Evolutionary conservation across 495 filamentous ascomycete species (phyloP).

Genomic region (Margaritispora aquatica): DNA sequence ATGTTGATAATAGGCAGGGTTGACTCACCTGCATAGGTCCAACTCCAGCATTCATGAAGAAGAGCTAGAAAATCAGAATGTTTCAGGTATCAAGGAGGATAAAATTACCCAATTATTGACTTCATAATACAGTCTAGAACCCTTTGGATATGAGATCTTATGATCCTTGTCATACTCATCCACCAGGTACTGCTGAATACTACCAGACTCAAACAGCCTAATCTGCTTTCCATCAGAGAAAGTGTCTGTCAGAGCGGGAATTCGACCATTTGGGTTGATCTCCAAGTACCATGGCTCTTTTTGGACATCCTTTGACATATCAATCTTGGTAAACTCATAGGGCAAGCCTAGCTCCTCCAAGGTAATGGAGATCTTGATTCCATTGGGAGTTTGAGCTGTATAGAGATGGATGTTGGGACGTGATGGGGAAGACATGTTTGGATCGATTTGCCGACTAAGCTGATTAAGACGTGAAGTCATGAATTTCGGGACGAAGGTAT

Average conservation of each 20-base stretch:
- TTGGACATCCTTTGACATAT: constrained; percentile 66
- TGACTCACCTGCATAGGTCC: constrained; percentile 70
- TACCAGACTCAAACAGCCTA: constrained; percentile 74
- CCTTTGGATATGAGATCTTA: constrained; percentile 76
- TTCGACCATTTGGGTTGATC: constrained; percentile 93
- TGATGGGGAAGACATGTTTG: constrained; percentile 14
- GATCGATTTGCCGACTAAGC: constrained; percentile 13
- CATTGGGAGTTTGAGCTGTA: constrained; percentile 61
- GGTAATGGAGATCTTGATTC: constrained; percentile 78
- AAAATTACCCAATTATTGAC: constrained; percentile 64
- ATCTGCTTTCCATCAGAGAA: constrained; percentile 67
- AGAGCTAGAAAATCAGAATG: constrained; percentile 23
- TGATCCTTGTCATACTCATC: constrained; percentile 75
- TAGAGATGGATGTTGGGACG: constrained; percentile 25
- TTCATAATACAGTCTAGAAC: constrained; percentile 70
- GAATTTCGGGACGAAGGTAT: background rate
- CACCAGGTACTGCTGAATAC: constrained; percentile 82
- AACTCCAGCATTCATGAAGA: constrained; percentile 67
- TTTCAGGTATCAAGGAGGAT: background rate
- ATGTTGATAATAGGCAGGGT: background rate
- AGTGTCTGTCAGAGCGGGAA: constrained; percentile 83
- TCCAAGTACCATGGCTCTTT: constrained; percentile 80
- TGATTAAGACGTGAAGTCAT: constrained; percentile 16
- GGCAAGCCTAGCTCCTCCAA: constrained; percentile 79
- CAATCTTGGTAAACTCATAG: constrained; percentile 63